phyloP scores from a whole-genome alignment of 768 basidiomycete genomes.

The Exidia glandulosa region DNA sequence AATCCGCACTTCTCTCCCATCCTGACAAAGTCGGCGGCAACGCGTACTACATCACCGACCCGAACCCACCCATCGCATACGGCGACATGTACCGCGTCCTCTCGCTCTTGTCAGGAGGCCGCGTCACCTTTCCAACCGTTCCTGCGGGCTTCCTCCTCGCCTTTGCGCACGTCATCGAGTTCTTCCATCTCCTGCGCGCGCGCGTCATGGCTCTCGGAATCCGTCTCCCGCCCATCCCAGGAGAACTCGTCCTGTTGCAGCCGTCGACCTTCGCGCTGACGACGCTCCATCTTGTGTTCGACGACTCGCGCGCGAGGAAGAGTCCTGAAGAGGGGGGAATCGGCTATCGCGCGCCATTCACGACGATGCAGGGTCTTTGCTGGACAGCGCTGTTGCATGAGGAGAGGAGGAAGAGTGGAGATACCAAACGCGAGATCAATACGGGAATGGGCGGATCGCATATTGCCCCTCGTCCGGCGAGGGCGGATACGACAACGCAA shows the following conservation, averaged over 20 bases:
- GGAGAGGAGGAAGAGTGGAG: background rate
- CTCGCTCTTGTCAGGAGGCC: constrained; percentile 43
- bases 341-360: constrained; percentile 51
- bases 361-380: constrained; percentile 39
- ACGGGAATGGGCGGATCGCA: background rate
- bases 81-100: constrained; percentile 52
- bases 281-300: constrained; percentile 46
- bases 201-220: background rate
- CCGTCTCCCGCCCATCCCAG: constrained; percentile 4
- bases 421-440: background rate
- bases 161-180: constrained; percentile 50
- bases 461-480: background rate
- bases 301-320: constrained; percentile 50
- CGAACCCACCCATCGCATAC: constrained; percentile 49
- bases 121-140: constrained; percentile 41
- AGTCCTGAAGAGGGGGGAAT: constrained; percentile 29
- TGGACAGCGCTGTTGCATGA: background rate
- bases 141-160: constrained; percentile 55
- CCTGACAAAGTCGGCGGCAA: constrained; percentile 62
- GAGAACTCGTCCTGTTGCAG: constrained; percentile 45
- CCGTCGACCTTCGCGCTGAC: constrained; percentile 46
- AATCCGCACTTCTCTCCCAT: constrained; percentile 43
- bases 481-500: background rate
- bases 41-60: constrained; percentile 54
- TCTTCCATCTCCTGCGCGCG: constrained; percentile 36